These are phyloP conservation scores for Venturia carpophila DNA, from an alignment of 2,329 filamentous ascomycete species.

Conservation along the genomic window DNA sequence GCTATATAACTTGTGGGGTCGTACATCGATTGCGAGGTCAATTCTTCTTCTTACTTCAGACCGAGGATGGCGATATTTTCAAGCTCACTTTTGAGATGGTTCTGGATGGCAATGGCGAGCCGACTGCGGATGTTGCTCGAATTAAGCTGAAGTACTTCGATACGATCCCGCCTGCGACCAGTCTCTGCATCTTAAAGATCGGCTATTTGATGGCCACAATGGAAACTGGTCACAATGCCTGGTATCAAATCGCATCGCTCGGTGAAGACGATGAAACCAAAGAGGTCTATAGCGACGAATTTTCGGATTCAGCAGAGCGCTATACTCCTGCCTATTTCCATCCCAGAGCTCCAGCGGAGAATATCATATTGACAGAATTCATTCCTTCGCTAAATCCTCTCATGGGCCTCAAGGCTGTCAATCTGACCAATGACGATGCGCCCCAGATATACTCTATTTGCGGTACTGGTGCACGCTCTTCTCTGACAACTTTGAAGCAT, in stretches of 20 bases:
- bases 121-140: conserved; percentile 71
- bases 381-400: conserved; percentile 86
- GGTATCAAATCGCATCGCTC: conserved; percentile 96
- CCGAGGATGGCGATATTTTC: conserved; percentile 96
- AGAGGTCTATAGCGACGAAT: conserved; percentile 74
- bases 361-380: conserved; percentile 75
- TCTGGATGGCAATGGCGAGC: conserved; percentile 68
- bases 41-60: conserved; percentile 95
- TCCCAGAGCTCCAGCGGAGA: conserved; percentile 44
- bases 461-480: conserved; percentile 79
- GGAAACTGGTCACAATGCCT: conserved; percentile 86
- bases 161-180: conserved; percentile 81
- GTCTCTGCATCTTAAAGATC: conserved; percentile 86
- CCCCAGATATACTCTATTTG: conserved; percentile 94
- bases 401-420: conserved; percentile 84
- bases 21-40: conserved; percentile 96
- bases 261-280: conserved; percentile 90
- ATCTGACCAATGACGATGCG: conserved; percentile 83
- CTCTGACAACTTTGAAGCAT: conserved; percentile 86
- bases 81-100: conserved; percentile 91
- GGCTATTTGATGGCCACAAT: conserved; percentile 90
- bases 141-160: conserved; percentile 98
- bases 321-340: conserved; percentile 11
- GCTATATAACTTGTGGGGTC: conserved; percentile 80
- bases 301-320: conserved; percentile 35